phyloP scores from a whole-genome alignment of 768 basidiomycete species.

The Chlorophyllum brunneum region DNA sequence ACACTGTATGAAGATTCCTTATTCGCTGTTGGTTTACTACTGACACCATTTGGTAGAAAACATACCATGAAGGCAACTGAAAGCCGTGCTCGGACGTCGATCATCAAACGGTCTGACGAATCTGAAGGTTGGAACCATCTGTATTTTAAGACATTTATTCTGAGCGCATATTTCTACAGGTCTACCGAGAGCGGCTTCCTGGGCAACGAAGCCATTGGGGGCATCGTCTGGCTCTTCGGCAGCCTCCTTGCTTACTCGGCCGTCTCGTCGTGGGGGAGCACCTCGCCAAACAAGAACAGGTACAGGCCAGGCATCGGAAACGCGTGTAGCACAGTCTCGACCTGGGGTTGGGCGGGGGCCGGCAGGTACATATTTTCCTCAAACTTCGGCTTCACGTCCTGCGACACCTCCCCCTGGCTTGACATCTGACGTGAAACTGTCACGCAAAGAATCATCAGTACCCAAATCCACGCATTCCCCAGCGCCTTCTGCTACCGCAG shows the following conservation, averaged over 20 bases:
- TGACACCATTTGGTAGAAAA: constrained; percentile 50
- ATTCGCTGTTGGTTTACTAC: constrained; percentile 1
- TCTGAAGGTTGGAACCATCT: constrained; percentile 44
- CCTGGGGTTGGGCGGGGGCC: constrained; percentile 41
- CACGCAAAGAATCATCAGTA: constrained; percentile 22
- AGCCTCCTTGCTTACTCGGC: constrained; percentile 28
- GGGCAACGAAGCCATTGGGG: constrained; percentile 44
- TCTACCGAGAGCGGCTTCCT: constrained; percentile 66
- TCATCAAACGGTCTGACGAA: constrained; percentile 54
- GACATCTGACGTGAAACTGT: constrained; percentile 36
- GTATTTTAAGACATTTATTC: background rate
- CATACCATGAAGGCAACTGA: constrained; percentile 92
- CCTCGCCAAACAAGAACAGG: constrained; percentile 46
- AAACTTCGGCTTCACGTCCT: constrained; percentile 52
- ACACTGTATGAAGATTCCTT: constrained; percentile 58
- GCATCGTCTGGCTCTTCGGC: constrained; percentile 18
- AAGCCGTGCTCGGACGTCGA: constrained; percentile 48
- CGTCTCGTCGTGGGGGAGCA: constrained; percentile 37
- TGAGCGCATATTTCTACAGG: constrained; percentile 28
- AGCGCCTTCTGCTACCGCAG: constrained; percentile 44
- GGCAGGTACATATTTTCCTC: constrained; percentile 40
- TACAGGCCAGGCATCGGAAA: constrained; percentile 25
- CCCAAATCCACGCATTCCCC: constrained; percentile 36
- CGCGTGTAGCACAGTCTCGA: constrained; percentile 29
- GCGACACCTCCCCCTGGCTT: constrained; percentile 47